A percentile compares a stretch with the other conserved stretches of the same genome.
phyloP scores from a whole-genome alignment of 2,329 filamentous ascomycete genomes.

The Ceratocystiopsis sp. region DNA sequence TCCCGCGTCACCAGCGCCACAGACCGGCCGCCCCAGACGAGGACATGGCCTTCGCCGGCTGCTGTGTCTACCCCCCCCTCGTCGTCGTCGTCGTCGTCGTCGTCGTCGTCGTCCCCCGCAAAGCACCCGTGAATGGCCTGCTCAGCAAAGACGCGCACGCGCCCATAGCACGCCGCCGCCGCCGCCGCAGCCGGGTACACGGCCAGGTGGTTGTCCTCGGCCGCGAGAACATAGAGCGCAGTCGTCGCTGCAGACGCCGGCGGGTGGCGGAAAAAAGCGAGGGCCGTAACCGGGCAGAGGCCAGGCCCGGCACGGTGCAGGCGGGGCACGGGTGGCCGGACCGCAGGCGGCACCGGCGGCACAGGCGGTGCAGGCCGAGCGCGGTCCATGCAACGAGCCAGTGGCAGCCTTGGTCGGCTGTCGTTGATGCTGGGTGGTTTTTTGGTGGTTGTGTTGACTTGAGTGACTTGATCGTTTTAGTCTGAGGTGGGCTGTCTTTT shows the following conservation, averaged over 20 bases:
- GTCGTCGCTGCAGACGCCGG: slow-evolving; percentile 5
- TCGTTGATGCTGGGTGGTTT: not conserved
- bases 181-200: slow-evolving; percentile 26
- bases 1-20: slow-evolving; percentile 26
- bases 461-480: too few relatives aligned
- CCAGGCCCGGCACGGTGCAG: slow-evolving; percentile 10
- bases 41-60: slow-evolving; percentile 17
- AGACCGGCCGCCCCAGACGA: slow-evolving; percentile 56
- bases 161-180: slow-evolving; percentile 14
- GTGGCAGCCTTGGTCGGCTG: too few relatives aligned
- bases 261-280: slow-evolving; percentile 28
- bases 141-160: slow-evolving; percentile 39
- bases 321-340: too few relatives aligned
- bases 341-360: too few relatives aligned
- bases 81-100: not conserved
- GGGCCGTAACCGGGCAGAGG: slow-evolving; percentile 40
- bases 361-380: not conserved
- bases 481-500: not conserved
- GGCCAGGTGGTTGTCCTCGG: slow-evolving; percentile 41
- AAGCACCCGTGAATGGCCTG: slow-evolving; percentile 60
- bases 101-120: slow-evolving; percentile 15
- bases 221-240: slow-evolving; percentile 26
- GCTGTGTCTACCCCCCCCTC: slow-evolving; percentile 5
- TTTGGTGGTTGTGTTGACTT: not conserved
- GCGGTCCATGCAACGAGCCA: too few relatives aligned